Base-by-base conservation (phyloP, 495 filamentous ascomycete genomes). In the Hypoxylon fuscum region DNA sequence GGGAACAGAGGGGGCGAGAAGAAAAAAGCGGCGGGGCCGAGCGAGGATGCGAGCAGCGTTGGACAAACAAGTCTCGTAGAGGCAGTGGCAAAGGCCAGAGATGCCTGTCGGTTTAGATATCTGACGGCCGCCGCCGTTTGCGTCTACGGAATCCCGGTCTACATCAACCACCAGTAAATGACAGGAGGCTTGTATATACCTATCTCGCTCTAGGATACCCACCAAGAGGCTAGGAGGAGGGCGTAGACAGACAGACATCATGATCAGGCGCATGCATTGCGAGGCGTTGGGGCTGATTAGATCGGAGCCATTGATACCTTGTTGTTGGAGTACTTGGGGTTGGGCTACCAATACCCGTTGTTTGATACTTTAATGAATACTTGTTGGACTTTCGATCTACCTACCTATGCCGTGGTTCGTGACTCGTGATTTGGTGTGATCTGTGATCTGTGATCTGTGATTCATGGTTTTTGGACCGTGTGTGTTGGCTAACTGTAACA, bases 61-160 rank as follows among this genome's bases (percentile, higher is more conserved):
- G 37, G 37, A 61, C 59, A 52, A 66, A 64, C 64, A 37, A 82
- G 79, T 23, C 74, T 98, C 55, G 90, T 92, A 27, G 85, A 93
- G 69, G 96, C 96, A 0, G 89, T 97, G 7, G 86, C 85, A 2
- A 80, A 77, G 66, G 89, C 88, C 10, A 82, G 91, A 46, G 80
- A 82, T 29, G 85, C 86, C 5, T 98, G 95, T 77, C 83, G 89
- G 60, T 85, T 98, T 75, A 84, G 85, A 68, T 97, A 96, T 78
- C 79, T 98, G 60, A 98, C 96, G 68, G 95, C 91, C 0, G 95
- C 93, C 9, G 92, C 93, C 59, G 89, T 92, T 12, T 92, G 92
- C 47, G 90, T 98, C 37, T 98, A 98, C 81, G 95, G 95, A 1
- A 85, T 98, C 69, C 95, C 95, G 56, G 90, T 96, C 57, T 96